Evolutionary conservation across 2,329 filamentous ascomycete species (phyloP), one percentile per base, ranked within the genome.

Genomic region (Immersiporthe knoxdaviesiana): DNA sequence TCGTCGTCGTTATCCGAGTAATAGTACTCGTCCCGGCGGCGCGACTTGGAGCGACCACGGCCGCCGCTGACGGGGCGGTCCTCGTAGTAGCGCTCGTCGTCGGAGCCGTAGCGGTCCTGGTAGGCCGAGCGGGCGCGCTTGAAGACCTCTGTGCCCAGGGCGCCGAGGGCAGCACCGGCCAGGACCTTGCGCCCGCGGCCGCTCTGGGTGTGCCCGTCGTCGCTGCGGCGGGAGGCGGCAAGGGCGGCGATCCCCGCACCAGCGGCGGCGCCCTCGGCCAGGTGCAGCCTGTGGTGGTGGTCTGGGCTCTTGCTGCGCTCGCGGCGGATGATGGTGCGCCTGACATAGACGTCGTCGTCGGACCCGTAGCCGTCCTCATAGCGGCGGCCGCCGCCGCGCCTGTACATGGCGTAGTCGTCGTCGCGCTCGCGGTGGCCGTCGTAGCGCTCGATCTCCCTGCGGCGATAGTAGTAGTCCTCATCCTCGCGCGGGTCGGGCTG

Each of bases 191-290:
- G 84, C 56, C 86, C 86, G 32, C 86, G 84, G 72, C 87, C 79
- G 32, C 86, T 85, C n/a, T 39, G 27, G 18, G 35, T 3, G 2
- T 32, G 37, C 63, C 85, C 84, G 2, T 84, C 78, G 67, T 81
- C 81, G 64, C 84, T 82, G 62, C 85, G 83, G 27, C 87, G 85
- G 62, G 85, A 86, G 21, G 84, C 82, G 7, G 89, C 77, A 2
- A 90, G 78, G n/a, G 88, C 88, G 14, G 86, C 85, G 10, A 88
- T 78, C 63, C 88, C 88, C 24, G 88, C 88, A 21, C 88, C 88
- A 37, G 88, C 88, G 21, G 90, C 81, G 12, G 88, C 88, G n/a
- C 88, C 88, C 74, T 89, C 88, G 30, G 88, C 88, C 6, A 91
- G 77, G 73, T 89, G 85, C 56, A 85, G 85, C 76, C 84, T 88